Base-by-base conservation (phyloP, 129 eudicot species). In the Artemisia annua region DNA sequence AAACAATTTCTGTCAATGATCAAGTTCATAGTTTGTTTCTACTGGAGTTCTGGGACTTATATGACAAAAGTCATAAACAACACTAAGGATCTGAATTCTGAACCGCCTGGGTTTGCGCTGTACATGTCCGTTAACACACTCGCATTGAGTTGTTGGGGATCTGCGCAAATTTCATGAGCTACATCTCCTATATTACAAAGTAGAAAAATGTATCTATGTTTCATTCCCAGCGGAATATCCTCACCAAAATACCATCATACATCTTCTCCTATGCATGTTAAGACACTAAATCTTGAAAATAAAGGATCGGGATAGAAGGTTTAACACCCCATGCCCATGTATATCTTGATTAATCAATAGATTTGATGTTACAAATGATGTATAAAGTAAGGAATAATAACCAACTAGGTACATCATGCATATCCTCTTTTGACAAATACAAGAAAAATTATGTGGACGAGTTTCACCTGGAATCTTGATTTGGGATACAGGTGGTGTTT, bases 351-450 rank as follows among this genome's bases (percentile, higher is more conserved):
- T 71, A 70, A 63, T 78, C 50, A 70, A 44, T 53, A 24, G 12
- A 17, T 14, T 49, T 11, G 0, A 46, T 61, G 73, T 65, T 46
- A 52, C 71, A 61, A 51, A 70, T 11, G 48, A 43, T 48, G 72
- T 62, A 70, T 78, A 78, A 63, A 78, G 53, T 64, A 76, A 63
- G 64, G 17, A 30, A 12, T 39, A 26, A 16, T 14, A 61, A 11
- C 30, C 63, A 75, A 46, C 63, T 61, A 62, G 8, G 66, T 44
- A 69, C 71, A 28, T 64, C 7, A 63, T 53, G 63, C 3, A 11
- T 52, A 49, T 71, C 65, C 51, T 74, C 64, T 74, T 35, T 52
- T 63, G 39, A 70, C 57, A 24, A 26, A 78, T 54, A 78, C 67
- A 20, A 52, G 44, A 74, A 35, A 35, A 35, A 35, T 32, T 6